Evolutionary conservation across 2,329 filamentous ascomycete genomes (phyloP).

Genomic region (Curvularia lunata): DNA sequence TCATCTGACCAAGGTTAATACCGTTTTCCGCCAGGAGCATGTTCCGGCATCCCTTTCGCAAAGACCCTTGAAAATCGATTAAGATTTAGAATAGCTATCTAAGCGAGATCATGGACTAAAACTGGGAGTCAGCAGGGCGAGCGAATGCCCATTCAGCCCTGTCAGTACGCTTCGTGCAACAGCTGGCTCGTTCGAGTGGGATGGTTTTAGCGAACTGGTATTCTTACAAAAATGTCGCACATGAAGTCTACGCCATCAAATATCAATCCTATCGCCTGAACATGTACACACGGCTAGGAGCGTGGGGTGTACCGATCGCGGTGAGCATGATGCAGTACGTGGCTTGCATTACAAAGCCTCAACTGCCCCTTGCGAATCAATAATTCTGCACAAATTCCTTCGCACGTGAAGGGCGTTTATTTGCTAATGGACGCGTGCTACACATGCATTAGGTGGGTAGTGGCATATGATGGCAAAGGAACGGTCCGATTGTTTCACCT

Average conservation of each 20-base stretch:
- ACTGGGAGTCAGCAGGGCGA: not conserved
- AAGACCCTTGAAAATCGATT: constrained; percentile 6
- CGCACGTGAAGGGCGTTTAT: not conserved
- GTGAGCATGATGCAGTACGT: constrained; percentile 11
- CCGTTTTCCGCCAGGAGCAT: not conserved
- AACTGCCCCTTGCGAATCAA: not conserved
- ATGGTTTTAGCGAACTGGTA: constrained; percentile 12
- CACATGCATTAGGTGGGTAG: not conserved
- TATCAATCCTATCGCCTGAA: constrained; percentile 8
- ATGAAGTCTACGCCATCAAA: constrained; percentile 14
- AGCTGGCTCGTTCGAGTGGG: constrained; percentile 23
- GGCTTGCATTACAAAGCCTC: constrained; percentile 4
- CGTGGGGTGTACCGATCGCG: constrained; percentile 14
- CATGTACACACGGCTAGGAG: constrained; percentile 7
- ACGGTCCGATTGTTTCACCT: not conserved
- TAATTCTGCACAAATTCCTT: not conserved
- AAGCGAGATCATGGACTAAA: not conserved
- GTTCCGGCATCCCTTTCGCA: constrained; percentile 5
- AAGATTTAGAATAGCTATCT: not conserved
- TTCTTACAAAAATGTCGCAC: constrained; percentile 16
- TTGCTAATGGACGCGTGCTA: not conserved
- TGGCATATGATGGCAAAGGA: not conserved
- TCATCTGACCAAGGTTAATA: constrained; percentile 11
- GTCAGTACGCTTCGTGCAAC: constrained; percentile 16
- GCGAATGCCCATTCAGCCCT: constrained; percentile 3